Evolutionary conservation across 78 protist species (phyloP).

Genomic region (Neovahlkampfia damariscottae): DNA sequence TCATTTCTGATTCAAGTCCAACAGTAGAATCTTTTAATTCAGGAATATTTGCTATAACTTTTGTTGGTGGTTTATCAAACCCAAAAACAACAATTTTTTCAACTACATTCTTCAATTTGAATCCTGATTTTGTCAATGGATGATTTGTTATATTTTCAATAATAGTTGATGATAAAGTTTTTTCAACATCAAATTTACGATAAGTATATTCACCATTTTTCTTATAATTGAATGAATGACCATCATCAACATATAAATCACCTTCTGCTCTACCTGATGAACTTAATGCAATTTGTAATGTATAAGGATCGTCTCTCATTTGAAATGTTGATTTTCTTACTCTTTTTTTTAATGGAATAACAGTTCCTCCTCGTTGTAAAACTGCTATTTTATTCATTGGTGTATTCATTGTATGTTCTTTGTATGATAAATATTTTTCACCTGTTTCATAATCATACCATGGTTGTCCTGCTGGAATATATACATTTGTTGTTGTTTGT

Average conservation of each 20-base stretch:
- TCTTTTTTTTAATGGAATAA: constrained; percentile 69
- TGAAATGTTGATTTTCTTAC: constrained; percentile 47
- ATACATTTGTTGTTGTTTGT: background rate
- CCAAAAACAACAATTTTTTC: background rate
- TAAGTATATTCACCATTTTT: constrained; percentile 26
- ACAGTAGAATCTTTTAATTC: background rate
- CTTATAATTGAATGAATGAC: constrained; percentile 37
- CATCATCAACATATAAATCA: constrained; percentile 67
- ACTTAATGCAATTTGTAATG: constrained; percentile 45
- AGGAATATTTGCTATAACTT: background rate
- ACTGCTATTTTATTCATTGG: constrained; percentile 65
- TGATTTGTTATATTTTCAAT: no score
- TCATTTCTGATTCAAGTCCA: background rate
- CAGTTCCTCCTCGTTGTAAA: constrained; percentile 74
- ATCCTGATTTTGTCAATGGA: no score
- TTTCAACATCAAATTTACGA: constrained; percentile 24
- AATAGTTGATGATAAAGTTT: no score
- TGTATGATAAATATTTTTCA: background rate
- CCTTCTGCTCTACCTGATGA: constrained; percentile 40
- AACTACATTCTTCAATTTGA: no score
- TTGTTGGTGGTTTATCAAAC: background rate
- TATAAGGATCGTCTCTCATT: constrained; percentile 79
- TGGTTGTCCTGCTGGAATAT: constrained; percentile 32
- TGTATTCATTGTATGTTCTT: constrained; percentile 21
- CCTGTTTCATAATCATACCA: constrained; percentile 18